A percentile compares a stretch with the other conserved stretches of the same genome.
These are phyloP conservation scores for Fusarium buharicum DNA, from an alignment of 2,329 filamentous ascomycete genomes.

Conservation along the genomic window DNA sequence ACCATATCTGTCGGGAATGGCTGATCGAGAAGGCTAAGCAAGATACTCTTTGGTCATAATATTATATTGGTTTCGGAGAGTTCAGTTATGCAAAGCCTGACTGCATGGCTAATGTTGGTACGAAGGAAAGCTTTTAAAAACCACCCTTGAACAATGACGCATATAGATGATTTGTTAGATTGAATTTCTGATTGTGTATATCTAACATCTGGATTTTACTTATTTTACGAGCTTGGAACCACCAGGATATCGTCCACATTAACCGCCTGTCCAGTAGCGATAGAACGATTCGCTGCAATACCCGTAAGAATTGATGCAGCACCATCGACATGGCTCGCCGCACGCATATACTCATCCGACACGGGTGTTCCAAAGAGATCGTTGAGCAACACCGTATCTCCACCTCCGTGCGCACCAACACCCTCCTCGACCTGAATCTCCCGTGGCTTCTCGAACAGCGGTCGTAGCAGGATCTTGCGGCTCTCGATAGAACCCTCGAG, in stretches of 20 bases:
- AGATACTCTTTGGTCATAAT: slow-evolving; percentile 15
- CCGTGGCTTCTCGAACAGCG: slow-evolving; percentile 65
- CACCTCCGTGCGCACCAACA: slow-evolving; percentile 68
- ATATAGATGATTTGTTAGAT: background rate
- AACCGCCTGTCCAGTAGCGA: slow-evolving; percentile 66
- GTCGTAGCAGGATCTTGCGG: slow-evolving; percentile 60
- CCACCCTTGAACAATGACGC: background rate
- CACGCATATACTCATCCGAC: slow-evolving; percentile 62
- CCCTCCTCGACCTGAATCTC: slow-evolving; percentile 64
- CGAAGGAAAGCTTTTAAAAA: no score
- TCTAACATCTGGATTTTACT: background rate
- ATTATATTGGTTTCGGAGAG: no score
- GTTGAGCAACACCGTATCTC: slow-evolving; percentile 65
- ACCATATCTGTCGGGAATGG: slow-evolving; percentile 32
- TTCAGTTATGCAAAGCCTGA: no score
- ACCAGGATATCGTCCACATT: slow-evolving; percentile 63
- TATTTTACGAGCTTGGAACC: slow-evolving; percentile 20
- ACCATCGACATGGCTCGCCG: slow-evolving; percentile 68
- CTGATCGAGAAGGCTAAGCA: slow-evolving; percentile 23
- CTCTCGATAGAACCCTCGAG: slow-evolving; percentile 64
- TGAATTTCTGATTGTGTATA: background rate
- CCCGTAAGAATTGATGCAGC: slow-evolving; percentile 69
- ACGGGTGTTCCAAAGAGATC: slow-evolving; percentile 66
- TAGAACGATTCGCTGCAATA: slow-evolving; percentile 68
- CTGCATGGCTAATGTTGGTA: no score